phyloP scores from a whole-genome alignment of 371 early-diverging fungal species.

The Mucor indicus region DNA sequence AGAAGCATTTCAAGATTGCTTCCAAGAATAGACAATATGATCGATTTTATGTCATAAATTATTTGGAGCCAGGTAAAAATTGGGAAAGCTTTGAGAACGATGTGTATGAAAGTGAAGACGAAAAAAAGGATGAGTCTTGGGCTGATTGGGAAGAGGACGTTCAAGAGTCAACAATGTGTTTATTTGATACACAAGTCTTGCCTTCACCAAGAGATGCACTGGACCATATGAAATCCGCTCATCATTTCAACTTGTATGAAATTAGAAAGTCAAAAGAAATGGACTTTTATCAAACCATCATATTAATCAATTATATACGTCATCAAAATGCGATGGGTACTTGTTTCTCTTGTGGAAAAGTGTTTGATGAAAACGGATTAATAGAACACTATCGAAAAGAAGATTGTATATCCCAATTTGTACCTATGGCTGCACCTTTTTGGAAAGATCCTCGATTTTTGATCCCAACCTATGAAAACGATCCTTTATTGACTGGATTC shows the following conservation, averaged over 20 bases:
- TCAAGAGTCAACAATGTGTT: slow-evolving; percentile 64
- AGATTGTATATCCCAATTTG: slow-evolving; percentile 46
- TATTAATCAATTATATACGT: slow-evolving; percentile 88
- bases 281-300: slow-evolving; percentile 82
- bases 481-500: slow-evolving; percentile 81
- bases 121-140: slow-evolving; percentile 69
- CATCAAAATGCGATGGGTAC: slow-evolving; percentile 57
- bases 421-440: slow-evolving; percentile 50
- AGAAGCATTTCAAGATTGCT: slow-evolving; percentile 96
- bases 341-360: slow-evolving; percentile 71
- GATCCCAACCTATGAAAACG: slow-evolving; percentile 83
- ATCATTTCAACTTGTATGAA: slow-evolving; percentile 72
- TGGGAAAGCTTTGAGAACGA: slow-evolving; percentile 88
- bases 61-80: slow-evolving; percentile 88
- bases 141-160: slow-evolving; percentile 84
- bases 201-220: slow-evolving; percentile 62
- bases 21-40: slow-evolving; percentile 89
- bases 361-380: slow-evolving; percentile 49
- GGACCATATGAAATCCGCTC: slow-evolving; percentile 71
- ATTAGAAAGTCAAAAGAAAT: slow-evolving; percentile 59
- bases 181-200: slow-evolving; percentile 72
- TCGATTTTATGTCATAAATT: slow-evolving; percentile 94
- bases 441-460: slow-evolving; percentile 80
- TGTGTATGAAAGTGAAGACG: slow-evolving; percentile 76
- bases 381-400: slow-evolving; percentile 52